Conservation (phyloP, 441 rosid genomes). For the Populus hybrid region DNA sequence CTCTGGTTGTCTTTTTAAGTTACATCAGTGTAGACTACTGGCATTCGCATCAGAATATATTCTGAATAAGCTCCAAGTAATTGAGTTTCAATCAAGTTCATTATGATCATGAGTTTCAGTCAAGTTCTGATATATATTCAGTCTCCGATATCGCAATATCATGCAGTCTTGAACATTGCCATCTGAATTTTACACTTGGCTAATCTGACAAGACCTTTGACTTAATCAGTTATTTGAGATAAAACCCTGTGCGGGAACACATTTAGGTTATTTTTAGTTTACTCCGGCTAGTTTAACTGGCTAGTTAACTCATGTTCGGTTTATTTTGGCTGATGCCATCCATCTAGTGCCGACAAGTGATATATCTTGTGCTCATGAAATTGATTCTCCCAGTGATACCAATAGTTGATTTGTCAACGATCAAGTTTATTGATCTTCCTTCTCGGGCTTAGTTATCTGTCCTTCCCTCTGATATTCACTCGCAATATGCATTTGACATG, state of each 20-base stretch:
- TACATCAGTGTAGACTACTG: neutral
- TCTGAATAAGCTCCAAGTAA: neutral
- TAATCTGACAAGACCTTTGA: neutral
- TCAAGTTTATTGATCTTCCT: no score
- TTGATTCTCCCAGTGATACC: no score
- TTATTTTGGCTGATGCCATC: no score
- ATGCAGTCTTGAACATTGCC: neutral
- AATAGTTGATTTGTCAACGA: no score
- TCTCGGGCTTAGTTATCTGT: no score
- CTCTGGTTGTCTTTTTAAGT: neutral
- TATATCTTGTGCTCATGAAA: no score
- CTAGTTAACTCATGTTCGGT: no score
- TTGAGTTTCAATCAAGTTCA: neutral
- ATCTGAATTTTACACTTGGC: neutral
- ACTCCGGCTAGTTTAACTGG: no score
- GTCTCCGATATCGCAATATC: neutral
- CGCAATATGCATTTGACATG: no score
- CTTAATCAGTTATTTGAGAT: neutral
- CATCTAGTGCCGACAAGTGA: no score
- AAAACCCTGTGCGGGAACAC: neutral
- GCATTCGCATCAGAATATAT: neutral
- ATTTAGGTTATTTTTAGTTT: no score
- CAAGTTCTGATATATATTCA: neutral
- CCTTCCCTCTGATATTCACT: no score
- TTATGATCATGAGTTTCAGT: neutral